Base-by-base conservation (phyloP, 345 rosid species). In the Citrus inodora region DNA sequence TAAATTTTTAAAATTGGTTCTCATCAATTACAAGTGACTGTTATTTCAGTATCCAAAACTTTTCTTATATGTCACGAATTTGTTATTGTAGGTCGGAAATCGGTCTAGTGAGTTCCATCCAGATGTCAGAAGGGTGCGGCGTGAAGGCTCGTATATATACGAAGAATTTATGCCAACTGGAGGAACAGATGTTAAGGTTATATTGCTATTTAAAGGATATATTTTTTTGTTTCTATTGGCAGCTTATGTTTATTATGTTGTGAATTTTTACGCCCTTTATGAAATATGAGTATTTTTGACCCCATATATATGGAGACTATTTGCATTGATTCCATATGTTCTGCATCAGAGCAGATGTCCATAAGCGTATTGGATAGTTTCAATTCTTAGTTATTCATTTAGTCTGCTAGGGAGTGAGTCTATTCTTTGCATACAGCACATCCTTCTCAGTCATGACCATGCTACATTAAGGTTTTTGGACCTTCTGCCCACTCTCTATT, bases 131-230 rank as follows among this genome's bases (percentile, higher is more conserved):
- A 90, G 97, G 89, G 99, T 94, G 83, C 88, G 99, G 83, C 94
- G 99, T 78, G 99, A 91, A 89, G 95, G 98, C 74, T 93, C 99
- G 75, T 97, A 93, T 82, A 94, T 97, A 85, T 97, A 94, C 35
- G 99, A 97, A 88, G 99, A 94, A 88, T 94, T 97, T 86, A 86
- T 97, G 99, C 99, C 99, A 73, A 97, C 98, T 8, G 99, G 98
- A 74, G 98, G 99, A 86, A 97, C 99, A 59, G 99, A 97, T 90
- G 99, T 97, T 81, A 97, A 97, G 98, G 99, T 96, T 82, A 55
- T 60, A 55, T 40, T 30, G 56, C 30, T 46, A 33, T 64, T 70
- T 74, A 21, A 55, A 4, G 13, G 24, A 22, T 60, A 65, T 22
- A 28, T 78, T 70, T 13, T 46, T 46, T 80, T 42, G 32, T 67